These are phyloP conservation scores for Neolentinus lepideus DNA, from an alignment of 1,284 basidiomycete genomes.

Conservation along the genomic window DNA sequence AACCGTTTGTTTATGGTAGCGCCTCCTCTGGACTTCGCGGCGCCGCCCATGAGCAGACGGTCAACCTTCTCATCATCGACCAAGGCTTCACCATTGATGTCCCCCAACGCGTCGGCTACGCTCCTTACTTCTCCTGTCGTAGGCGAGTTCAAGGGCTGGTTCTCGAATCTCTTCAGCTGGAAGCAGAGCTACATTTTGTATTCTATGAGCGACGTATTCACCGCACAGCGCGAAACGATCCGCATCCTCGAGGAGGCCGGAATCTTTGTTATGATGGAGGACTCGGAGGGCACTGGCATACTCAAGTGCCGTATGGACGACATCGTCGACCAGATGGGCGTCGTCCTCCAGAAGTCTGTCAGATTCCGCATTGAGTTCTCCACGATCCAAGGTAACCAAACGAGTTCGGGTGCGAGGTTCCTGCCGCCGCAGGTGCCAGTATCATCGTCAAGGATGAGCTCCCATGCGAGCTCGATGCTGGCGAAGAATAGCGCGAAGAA, in stretches of 20 bases:
- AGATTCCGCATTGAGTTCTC: conserved; percentile 61
- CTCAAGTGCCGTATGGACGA: conserved; percentile 69
- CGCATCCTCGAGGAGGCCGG: conserved; percentile 66
- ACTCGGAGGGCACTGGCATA: conserved; percentile 34
- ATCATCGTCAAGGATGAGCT: neutral
- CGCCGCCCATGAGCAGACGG: conserved; percentile 23
- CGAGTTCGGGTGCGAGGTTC: conserved; percentile 4
- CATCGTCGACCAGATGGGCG: conserved; percentile 29
- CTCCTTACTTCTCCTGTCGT: conserved; percentile 44
- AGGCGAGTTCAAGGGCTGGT: conserved; percentile 79
- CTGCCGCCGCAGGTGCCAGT: neutral
- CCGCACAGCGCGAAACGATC: conserved; percentile 58
- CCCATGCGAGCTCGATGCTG: neutral
- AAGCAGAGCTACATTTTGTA: conserved; percentile 65
- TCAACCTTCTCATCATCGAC: conserved; percentile 31
- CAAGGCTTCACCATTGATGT: conserved; percentile 16
- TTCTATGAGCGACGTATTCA: conserved; percentile 53
- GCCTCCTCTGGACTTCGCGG: conserved; percentile 27
- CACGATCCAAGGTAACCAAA: conserved; percentile 19
- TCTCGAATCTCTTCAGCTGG: conserved; percentile 76
- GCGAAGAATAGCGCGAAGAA: neutral
- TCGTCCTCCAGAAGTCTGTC: conserved; percentile 46
- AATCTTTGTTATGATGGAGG: conserved; percentile 46
- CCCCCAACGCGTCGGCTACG: conserved; percentile 9
- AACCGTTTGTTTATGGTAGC: conserved; percentile 18